Evolutionary conservation across 2,329 filamentous ascomycete species (phyloP), one percentile per base, ranked within the genome.

Genomic region (Pestalotiopsis sp.): DNA sequence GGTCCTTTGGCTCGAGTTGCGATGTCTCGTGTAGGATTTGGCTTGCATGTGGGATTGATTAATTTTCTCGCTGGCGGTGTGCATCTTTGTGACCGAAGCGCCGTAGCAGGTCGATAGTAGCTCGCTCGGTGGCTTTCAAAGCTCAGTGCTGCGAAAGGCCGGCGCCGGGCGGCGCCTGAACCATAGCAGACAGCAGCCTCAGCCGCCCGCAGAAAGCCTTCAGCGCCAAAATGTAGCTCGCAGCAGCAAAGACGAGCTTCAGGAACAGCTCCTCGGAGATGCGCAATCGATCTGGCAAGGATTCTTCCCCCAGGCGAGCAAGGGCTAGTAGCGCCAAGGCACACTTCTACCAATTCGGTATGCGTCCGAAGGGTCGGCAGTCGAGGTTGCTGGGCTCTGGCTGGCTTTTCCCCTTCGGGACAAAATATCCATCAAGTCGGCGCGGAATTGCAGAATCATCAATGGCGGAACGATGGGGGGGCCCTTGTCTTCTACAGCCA

Each of bases 251-350:
- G 45, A 52, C 45, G 45, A 20, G 7, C 45, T 9, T 17, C 45
- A 52, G 45, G 71, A 72, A 72, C 70, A 68, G 38, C 65, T 73
- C 73, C 75, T 77, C 74, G 75, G 75, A 77, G 74, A 77, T 77
- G 74, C 69, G 66, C 66, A 71, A 69, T 63, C 68, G 59, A 56
- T 56, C 64, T 41, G 23, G 41, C 58, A 68, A 70, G 71, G 70
- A 68, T 70, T 68, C 68, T 57, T 56, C 70, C 69, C 70, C 64
- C 70, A 70, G 70, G 57, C 57, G 68, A 72, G 67, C 68, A 67
- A 68, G 57, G 40, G 66, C 68, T 56, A 59, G 69, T 45, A 40
- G 13, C 31, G 59, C 59, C 59, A 62, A 62, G 67, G 25, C 67
- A 45, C 52, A 49, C 41, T 66, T 67, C 60, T 61, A 38, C 67